Percentiles rank a stretch among this genome's conserved stretches.
These are phyloP conservation scores for Cytospora mali DNA, from an alignment of 2,329 filamentous ascomycete genomes.

Conservation along the genomic window DNA sequence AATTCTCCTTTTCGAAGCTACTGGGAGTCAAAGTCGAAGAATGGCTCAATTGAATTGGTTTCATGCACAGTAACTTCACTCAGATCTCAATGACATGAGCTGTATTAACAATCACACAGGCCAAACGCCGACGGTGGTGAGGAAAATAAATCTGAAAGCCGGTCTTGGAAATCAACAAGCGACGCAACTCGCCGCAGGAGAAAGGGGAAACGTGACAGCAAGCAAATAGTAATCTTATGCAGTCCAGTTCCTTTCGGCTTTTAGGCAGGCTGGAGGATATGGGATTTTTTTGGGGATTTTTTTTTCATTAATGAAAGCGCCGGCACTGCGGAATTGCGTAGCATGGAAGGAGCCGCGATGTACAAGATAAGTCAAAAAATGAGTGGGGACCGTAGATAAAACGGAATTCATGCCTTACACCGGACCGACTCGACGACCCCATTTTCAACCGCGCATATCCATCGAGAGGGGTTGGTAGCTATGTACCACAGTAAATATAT, in stretches of 20 bases:
- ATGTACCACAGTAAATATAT: no score
- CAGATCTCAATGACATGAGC: neutral
- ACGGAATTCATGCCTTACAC: neutral
- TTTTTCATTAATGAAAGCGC: neutral
- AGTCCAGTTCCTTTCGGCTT: neutral
- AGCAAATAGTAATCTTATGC: neutral
- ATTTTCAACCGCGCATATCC: neutral
- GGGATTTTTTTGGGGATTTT: neutral
- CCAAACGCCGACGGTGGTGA: neutral
- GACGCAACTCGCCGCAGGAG: neutral
- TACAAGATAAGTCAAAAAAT: neutral
- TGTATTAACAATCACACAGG: neutral
- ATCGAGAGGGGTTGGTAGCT: neutral
- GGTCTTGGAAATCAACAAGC: neutral
- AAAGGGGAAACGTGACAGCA: neutral
- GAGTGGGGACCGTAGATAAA: conserved; percentile 11
- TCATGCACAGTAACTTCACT: neutral
- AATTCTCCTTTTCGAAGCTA: neutral
- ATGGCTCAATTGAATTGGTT: neutral
- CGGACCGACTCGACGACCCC: neutral
- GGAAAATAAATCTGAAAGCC: neutral
- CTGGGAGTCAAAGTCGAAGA: neutral
- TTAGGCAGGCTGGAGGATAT: neutral
- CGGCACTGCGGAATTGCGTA: neutral
- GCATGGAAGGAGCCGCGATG: conserved; percentile 8